Evolutionary conservation across 768 basidiomycete species (phyloP), one percentile per base, ranked within the genome.

Genomic region (Tylopilus cervinicoccineus): DNA sequence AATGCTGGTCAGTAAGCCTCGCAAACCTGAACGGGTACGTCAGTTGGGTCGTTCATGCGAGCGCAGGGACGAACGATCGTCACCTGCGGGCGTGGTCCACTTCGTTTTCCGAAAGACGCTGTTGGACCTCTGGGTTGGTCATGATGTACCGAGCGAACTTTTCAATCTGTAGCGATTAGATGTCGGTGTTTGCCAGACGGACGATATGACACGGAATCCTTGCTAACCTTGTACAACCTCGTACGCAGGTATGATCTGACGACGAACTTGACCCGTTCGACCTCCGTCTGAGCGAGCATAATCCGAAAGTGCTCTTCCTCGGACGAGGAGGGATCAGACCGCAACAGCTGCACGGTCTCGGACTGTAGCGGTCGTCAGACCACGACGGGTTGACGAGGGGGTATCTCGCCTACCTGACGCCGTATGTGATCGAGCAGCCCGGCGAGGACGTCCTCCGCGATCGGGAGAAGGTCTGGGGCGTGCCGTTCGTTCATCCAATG

Each of bases 281-380:
- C 81, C 68, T 97, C 93, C 0, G 91, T 94, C 69, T 94, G 91
- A 0, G 90, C 93, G 45, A 97, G 84, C 75, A 92, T 86, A 28
- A 95, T 88, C 55, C 91, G 76, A 51, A 93, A 88, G 59, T 97
- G 93, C 54, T 97, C 93, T 52, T 95, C 92, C 59, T 95, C 92
- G 2, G 86, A 90, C 3, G 89, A 85, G 31, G 81, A 78, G 0
- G 90, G 87, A 64, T 95, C 91, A 22, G 81, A 80, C 5, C 88
- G 78, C 26, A 96, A 69, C 40, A 78, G 71, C 61, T 80, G 90
- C 29, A 89, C 90, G 48, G 80, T 81, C 54, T 88, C 83, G 50
- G 85, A 83, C 92, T 95, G 59, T 45, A n/a, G n/a, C n/a, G n/a
- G n/a, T n/a, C n/a, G n/a, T n/a, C n/a, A n/a, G n/a, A n/a, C n/a